Evolutionary conservation across 768 basidiomycete genomes (phyloP).

Genomic region (Russula virescens): DNA sequence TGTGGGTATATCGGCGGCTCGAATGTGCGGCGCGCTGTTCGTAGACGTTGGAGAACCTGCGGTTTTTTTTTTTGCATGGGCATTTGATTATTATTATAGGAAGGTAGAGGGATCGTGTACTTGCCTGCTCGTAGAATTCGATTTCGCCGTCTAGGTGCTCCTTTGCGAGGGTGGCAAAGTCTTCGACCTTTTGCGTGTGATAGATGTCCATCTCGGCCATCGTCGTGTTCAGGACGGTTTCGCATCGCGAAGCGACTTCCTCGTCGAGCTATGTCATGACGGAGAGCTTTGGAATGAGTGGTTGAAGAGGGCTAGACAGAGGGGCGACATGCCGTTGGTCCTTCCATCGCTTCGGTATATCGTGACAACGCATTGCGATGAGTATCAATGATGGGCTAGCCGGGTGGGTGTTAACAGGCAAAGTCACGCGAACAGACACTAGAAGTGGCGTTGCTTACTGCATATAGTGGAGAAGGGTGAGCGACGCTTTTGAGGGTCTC

Average conservation of each 20-base stretch:
- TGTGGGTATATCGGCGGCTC: slow-evolving; percentile 44
- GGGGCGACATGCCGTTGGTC: slow-evolving; percentile 32
- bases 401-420: neutral
- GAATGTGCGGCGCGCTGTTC: slow-evolving; percentile 49
- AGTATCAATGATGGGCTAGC: slow-evolving; percentile 65
- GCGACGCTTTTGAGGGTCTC: slow-evolving; percentile 71
- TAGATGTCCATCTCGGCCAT: slow-evolving; percentile 86
- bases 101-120: too few relatives aligned
- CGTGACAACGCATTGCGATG: slow-evolving; percentile 63
- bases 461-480: slow-evolving; percentile 68
- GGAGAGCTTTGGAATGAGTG: slow-evolving; percentile 1
- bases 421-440: neutral
- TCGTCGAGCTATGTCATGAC: slow-evolving; percentile 48
- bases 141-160: slow-evolving; percentile 80
- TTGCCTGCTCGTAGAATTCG: slow-evolving; percentile 63
- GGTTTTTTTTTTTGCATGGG: neutral
- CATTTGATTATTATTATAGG: too few relatives aligned
- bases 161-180: slow-evolving; percentile 51
- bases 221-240: slow-evolving; percentile 83
- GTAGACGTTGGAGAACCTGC: slow-evolving; percentile 55
- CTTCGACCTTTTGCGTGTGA: slow-evolving; percentile 66
- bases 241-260: slow-evolving; percentile 67
- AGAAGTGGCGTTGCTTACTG: slow-evolving; percentile 45
- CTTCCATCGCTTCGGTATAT: slow-evolving; percentile 49
- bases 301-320: neutral